Base-by-base conservation (phyloP, 1,284 basidiomycete genomes). In the Pyrrhoderma noxium region DNA sequence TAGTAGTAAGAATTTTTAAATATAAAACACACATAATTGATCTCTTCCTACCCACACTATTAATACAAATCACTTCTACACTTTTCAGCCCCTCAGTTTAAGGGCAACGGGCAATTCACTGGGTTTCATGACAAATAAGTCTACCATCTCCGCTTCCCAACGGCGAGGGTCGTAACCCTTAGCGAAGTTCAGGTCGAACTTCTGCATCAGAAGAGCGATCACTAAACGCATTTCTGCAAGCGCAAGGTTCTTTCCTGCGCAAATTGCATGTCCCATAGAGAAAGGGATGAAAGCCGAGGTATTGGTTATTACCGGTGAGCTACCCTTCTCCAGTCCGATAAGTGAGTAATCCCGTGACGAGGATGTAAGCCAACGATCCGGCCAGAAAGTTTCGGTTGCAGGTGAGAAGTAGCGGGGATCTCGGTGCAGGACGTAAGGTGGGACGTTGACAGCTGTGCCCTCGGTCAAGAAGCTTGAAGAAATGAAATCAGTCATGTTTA, bases 381-480 rank as follows among this genome's bases (percentile, higher is more conserved):
- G 71, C 59, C 67, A 64, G 57, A 73, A 73, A 3, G 57, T 43
- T 19, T 72, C 63, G n/a, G 71, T 67, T 36, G 58, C 58, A 1
- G 68, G 68, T 2, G 60, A 69, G 52, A 73, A 73, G 58, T 72
- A 56, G 13, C 64, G 61, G 14, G 67, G 61, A 47, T 67, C 63
- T 22, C 67, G 63, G 44, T 79, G 77, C 8, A 78, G 58, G 25
- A 67, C 67, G 57, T 78, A 77, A 5, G 64, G 64, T 36, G 75
- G 73, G 36, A 77, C 62, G 49, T 69, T 71, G 9, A 74, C 65
- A 41, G 65, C 69, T 2, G 74, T 78, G 25, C 71, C 71, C 58
- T 75, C 73, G 1, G 75, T 73, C 2, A 80, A 62, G 53, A 69
- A 73, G 45, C 75, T 79, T 9, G 5, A 22, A 23, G 42, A 14